A percentile compares a stretch with the other conserved stretches of the same genome.
These are phyloP conservation scores for Camillea tinctor DNA, from an alignment of 2,329 filamentous ascomycete genomes.

Conservation along the genomic window DNA sequence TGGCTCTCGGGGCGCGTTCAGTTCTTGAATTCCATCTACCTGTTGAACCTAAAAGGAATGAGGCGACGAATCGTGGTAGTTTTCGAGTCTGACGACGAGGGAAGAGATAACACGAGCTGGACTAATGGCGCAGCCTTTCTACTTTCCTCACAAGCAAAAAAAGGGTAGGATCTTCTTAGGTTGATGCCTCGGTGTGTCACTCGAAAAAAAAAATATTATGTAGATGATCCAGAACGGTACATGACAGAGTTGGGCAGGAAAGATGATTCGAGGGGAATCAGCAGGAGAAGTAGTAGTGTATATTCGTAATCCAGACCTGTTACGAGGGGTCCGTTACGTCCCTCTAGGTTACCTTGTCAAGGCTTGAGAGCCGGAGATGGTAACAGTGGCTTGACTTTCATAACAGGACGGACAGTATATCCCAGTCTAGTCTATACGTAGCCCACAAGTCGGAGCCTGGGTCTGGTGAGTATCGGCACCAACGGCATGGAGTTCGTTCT, in stretches of 20 bases:
- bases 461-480: slow-evolving; percentile 21
- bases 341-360: slow-evolving; percentile 12
- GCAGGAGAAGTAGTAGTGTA: slow-evolving; percentile 13
- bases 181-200: slow-evolving; percentile 6
- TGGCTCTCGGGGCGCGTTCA: background rate
- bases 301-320: slow-evolving; percentile 13
- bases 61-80: background rate
- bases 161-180: background rate
- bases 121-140: slow-evolving; percentile 6
- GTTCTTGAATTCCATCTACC: background rate
- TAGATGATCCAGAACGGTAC: slow-evolving; percentile 16
- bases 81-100: background rate
- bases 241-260: slow-evolving; percentile 10
- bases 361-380: slow-evolving; percentile 7
- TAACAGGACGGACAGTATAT: slow-evolving; percentile 13
- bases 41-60: background rate
- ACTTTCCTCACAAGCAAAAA: background rate
- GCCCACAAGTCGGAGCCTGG: slow-evolving; percentile 8
- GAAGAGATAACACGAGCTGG: background rate
- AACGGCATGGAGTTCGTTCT: slow-evolving; percentile 27
- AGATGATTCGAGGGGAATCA: slow-evolving; percentile 21
- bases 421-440: slow-evolving; percentile 13
- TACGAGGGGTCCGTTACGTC: slow-evolving; percentile 13
- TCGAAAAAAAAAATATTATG: slow-evolving; percentile 4
- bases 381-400: slow-evolving; percentile 22